Evolutionary conservation across 805 yeast genomes (phyloP).

Genomic region (Grigorovia yakushimaensis): DNA sequence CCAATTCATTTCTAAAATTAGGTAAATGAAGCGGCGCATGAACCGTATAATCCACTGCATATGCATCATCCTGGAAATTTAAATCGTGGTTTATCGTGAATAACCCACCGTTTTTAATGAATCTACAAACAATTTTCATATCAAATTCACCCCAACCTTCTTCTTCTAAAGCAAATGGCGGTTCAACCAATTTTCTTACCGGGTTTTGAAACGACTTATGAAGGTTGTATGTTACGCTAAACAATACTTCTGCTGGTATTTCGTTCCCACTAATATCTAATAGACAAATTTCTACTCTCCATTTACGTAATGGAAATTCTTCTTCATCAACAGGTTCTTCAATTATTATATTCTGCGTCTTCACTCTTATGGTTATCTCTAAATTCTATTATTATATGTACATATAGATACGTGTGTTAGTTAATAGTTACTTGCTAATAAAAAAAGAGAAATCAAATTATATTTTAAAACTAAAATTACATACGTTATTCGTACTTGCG

Average conservation of each 20-base stretch:
- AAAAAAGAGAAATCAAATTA: not conserved
- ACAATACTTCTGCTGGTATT: constrained; percentile 72
- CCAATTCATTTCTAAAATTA: constrained; percentile 51
- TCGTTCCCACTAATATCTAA: constrained; percentile 71
- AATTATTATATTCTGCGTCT: constrained; percentile 72
- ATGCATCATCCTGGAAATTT: constrained; percentile 64
- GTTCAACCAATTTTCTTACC: constrained; percentile 54
- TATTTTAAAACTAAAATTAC: not conserved
- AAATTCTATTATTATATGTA: not conserved
- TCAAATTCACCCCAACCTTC: constrained; percentile 98
- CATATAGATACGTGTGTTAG: not conserved
- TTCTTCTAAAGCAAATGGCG: constrained; percentile 79
- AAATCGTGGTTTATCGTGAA: constrained; percentile 74
- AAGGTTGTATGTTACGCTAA: constrained; percentile 75
- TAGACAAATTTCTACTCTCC: constrained; percentile 70
- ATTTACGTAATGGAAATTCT: constrained; percentile 81
- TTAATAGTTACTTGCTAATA: too few species aligned
- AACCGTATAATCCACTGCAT: constrained; percentile 64
- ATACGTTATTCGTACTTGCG: not conserved
- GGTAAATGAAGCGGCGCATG: constrained; percentile 65
- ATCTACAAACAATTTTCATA: constrained; percentile 61
- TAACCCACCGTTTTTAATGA: constrained; percentile 75
- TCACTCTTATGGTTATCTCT: constrained; percentile 69
- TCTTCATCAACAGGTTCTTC: constrained; percentile 34
- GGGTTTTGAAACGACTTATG: constrained; percentile 93